Conservation (phyloP, 1,284 basidiomycete species). For the Moesziomyces parantarcticus region DNA sequence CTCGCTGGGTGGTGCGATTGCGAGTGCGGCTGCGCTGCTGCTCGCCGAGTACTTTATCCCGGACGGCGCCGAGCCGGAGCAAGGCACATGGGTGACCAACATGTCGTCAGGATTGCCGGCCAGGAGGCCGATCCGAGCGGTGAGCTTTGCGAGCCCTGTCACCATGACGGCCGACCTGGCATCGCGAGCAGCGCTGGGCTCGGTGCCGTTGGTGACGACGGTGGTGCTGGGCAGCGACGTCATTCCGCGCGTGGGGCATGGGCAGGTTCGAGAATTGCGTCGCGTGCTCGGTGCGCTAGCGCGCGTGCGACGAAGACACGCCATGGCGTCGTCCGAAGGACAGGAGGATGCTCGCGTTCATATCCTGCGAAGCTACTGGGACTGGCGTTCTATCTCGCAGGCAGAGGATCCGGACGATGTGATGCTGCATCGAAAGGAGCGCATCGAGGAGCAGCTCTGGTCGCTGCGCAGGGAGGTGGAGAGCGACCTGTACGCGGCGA, state of each 20-base stretch:
- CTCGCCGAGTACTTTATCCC: constrained; percentile 58
- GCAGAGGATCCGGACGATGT: constrained; percentile 51
- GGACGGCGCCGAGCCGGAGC: constrained; percentile 35
- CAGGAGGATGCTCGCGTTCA: constrained; percentile 55
- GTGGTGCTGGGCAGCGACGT: constrained; percentile 62
- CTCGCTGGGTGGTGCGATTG: constrained; percentile 64
- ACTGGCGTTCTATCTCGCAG: constrained; percentile 56
- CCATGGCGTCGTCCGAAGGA: constrained; percentile 35
- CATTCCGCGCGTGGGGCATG: constrained; percentile 64
- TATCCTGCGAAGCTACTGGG: constrained; percentile 61
- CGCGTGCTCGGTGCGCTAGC: constrained; percentile 63
- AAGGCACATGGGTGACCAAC: constrained; percentile 59
- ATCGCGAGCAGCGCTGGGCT: constrained; percentile 49
- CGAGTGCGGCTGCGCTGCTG: constrained; percentile 62
- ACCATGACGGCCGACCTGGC: constrained; percentile 61
- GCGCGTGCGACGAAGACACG: constrained; percentile 59
- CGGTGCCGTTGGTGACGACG: constrained; percentile 59
- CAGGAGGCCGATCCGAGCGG: constrained; percentile 58
- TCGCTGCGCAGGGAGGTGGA: constrained; percentile 64
- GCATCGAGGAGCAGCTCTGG: constrained; percentile 63
- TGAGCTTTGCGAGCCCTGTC: constrained; percentile 65
- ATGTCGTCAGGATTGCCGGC: constrained; percentile 56
- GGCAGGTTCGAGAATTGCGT: constrained; percentile 64
- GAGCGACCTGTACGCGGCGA: constrained; percentile 61
- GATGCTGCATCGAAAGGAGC: constrained; percentile 56